Evolutionary conservation across 768 basidiomycete genomes (phyloP).

Genomic region (Rhizopogon salebrosus): DNA sequence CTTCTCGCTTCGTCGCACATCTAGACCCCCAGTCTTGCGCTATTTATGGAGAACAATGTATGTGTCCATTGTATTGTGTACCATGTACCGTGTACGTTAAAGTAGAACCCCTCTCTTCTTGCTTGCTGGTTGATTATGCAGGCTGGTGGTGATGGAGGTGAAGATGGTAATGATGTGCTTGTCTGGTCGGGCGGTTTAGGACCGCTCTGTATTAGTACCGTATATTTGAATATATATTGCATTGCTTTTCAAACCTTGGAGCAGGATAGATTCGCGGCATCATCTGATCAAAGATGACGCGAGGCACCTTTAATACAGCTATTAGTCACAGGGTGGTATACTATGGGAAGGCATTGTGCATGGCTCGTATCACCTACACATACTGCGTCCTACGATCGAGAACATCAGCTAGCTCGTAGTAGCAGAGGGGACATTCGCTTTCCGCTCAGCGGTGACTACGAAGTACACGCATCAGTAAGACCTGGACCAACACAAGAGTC

Average conservation of each 20-base stretch:
- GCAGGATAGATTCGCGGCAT: too few relatives aligned
- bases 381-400: too few relatives aligned
- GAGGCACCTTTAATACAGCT: too few relatives aligned
- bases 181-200: background rate
- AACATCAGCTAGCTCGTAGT: constrained; percentile 1
- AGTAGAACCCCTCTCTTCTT: background rate
- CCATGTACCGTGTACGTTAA: constrained; percentile 9
- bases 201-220: constrained; percentile 23
- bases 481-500: background rate
- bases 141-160: constrained; percentile 1
- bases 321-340: too few relatives aligned
- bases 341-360: too few relatives aligned
- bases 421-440: constrained; percentile 24
- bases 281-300: too few relatives aligned
- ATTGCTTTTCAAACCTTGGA: background rate
- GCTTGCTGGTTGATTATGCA: background rate
- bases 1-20: constrained; percentile 1
- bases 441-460: constrained; percentile 49
- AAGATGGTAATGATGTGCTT: background rate
- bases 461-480: background rate
- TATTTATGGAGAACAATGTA: background rate
- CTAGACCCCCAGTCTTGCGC: background rate
- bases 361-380: too few relatives aligned
- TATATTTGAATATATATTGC: constrained; percentile 10
- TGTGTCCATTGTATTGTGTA: background rate